Base-by-base conservation (phyloP, 2,329 filamentous ascomycete genomes). In the Colletotrichum sp. region DNA sequence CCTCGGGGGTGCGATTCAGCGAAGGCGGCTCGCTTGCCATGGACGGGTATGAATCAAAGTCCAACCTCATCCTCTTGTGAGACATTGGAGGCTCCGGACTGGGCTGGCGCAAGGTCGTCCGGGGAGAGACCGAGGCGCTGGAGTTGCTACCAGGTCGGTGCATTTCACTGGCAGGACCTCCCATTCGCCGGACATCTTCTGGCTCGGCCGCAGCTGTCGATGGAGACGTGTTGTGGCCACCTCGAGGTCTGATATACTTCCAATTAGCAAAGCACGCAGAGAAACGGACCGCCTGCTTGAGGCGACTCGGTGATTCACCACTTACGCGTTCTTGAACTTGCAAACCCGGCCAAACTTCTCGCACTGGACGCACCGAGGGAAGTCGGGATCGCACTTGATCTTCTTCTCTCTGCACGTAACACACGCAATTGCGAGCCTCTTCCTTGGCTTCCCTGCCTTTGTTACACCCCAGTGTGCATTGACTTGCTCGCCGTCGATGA, bases 341-440 rank as follows among this genome's bases (percentile, higher is more conserved):
- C 96, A 98, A 22, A 94, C 89, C 64, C 95, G 91, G 72, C 96
- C 95, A 82, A 96, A 96, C 86, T 98, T 98, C 82, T 97, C 94
- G 83, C 96, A 98, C 85, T 98, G 96, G 70, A 96, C 91, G 80
- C 96, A 98, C 79, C 95, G 95, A 52, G 94, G 94, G 78, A 92
- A 94, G 80, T 96, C 95, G 2, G 96, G 96, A 78, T 98, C 95
- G 82, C 96, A 98, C 84, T 98, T 98, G 86, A 98, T 98, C 89
- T 98, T 98, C 91, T 98, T 98, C 86, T 98, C 96, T 67, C 96
- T 92, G 83, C 96, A 98, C 15, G 95, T 97, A 74, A 98, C 90
- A 82, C 96, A 98, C n/a, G 95, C 95, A 83, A 98, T 96, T 28
- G 96, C 96, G 72, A 98, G 89, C 72, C 96, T 91, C 86, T 98